Percentiles rank a stretch among this genome's conserved stretches.
phyloP scores from a whole-genome alignment of 1,139 yeast species.

The Chernovozyma aurita region DNA sequence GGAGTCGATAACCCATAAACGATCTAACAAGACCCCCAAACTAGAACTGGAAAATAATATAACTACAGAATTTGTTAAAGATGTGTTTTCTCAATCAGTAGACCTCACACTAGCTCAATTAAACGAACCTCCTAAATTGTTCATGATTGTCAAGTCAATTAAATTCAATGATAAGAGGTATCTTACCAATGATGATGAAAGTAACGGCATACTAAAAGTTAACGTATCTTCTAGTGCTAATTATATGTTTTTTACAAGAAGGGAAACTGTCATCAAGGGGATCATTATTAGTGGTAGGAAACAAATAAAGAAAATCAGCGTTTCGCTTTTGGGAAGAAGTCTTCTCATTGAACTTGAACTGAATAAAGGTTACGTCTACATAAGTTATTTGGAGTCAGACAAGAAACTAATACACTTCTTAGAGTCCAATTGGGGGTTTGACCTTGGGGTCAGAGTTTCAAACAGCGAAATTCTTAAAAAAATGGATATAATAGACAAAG shows the following conservation, averaged over 20 bases:
- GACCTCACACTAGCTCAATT: background rate
- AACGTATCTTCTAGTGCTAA: constrained; percentile 4
- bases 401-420: constrained; percentile 8
- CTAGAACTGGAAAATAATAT: no score
- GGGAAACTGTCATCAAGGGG: constrained; percentile 5
- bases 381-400: constrained; percentile 9
- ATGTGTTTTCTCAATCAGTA: background rate
- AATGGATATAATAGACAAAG: constrained; percentile 6
- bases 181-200: background rate
- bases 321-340: constrained; percentile 8
- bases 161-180: constrained; percentile 2
- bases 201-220: constrained; percentile 1
- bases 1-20: background rate
- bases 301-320: constrained; percentile 7
- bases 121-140: background rate
- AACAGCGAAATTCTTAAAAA: constrained; percentile 8
- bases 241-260: constrained; percentile 7
- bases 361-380: constrained; percentile 10
- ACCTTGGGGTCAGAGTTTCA: constrained; percentile 4
- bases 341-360: constrained; percentile 9
- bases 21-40: background rate
- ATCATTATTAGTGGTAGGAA: constrained; percentile 5
- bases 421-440: constrained; percentile 8
- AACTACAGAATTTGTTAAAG: background rate
- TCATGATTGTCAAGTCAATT: constrained; percentile 2